Evolutionary conservation across 2,329 filamentous ascomycete genomes (phyloP).

Genomic region (Penicillium oxalicum): DNA sequence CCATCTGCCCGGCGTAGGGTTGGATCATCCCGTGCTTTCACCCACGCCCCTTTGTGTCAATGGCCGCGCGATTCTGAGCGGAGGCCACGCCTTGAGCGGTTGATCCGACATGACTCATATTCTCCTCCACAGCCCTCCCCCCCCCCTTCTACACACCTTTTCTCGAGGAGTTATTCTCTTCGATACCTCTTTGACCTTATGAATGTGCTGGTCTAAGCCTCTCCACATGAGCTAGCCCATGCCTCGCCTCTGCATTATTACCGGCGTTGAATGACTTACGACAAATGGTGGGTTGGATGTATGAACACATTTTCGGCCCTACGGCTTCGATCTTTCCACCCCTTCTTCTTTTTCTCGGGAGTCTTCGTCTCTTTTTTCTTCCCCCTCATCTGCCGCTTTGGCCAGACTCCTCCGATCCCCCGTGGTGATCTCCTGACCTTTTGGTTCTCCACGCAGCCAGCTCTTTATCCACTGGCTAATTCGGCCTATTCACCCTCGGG

Average conservation of each 20-base stretch:
- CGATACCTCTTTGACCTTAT: background rate
- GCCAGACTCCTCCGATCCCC: background rate
- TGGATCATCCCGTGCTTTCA: slow-evolving; percentile 29
- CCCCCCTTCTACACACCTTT: background rate
- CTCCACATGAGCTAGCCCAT: slow-evolving; percentile 1
- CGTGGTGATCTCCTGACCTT: no score
- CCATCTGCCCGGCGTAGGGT: slow-evolving; percentile 25
- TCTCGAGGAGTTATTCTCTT: background rate
- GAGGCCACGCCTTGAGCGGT: slow-evolving; percentile 35
- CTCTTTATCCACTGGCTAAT: slow-evolving; percentile 14
- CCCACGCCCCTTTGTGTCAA: slow-evolving; percentile 32
- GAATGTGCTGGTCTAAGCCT: background rate
- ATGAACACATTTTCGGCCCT: slow-evolving; percentile 25
- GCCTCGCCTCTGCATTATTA: slow-evolving; percentile 24
- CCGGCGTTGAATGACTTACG: slow-evolving; percentile 30
- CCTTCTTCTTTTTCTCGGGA: slow-evolving; percentile 10
- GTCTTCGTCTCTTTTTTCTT: slow-evolving; percentile 7
- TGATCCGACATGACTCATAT: slow-evolving; percentile 8
- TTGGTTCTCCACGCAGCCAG: background rate
- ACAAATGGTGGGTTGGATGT: slow-evolving; percentile 29
- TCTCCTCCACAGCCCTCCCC: background rate
- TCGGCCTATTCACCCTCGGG: slow-evolving; percentile 12
- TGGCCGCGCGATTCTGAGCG: slow-evolving; percentile 38
- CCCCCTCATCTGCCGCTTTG: background rate
- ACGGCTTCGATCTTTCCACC: slow-evolving; percentile 10